These are phyloP conservation scores for Platanthera zijinensis DNA, from an alignment of 106 monocot genomes.

Conservation along the genomic window DNA sequence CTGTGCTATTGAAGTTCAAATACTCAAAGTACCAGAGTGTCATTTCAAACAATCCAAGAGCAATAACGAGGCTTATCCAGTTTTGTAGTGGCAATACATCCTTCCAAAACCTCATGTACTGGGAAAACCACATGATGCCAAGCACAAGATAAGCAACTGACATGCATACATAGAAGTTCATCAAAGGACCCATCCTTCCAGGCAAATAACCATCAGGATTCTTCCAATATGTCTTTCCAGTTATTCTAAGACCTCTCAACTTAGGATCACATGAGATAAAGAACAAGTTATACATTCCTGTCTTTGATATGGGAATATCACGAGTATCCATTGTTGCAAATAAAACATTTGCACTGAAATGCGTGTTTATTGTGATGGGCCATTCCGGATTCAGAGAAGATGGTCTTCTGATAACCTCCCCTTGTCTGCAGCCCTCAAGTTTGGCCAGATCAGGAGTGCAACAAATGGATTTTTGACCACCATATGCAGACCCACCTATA, in stretches of 20 bases:
- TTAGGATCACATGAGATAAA: constrained; percentile 90
- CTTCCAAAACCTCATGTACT: constrained; percentile 81
- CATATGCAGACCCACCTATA: constrained; percentile 97
- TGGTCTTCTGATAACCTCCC: constrained; percentile 73
- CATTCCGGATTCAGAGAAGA: constrained; percentile 59
- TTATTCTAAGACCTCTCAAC: constrained; percentile 70
- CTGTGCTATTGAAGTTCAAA: constrained; percentile 73
- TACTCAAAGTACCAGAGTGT: constrained; percentile 94
- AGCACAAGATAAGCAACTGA: constrained; percentile 64
- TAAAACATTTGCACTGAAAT: constrained; percentile 54
- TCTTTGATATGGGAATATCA: constrained; percentile 54
- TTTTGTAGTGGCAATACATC: constrained; percentile 85
- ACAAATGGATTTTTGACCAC: constrained; percentile 90
- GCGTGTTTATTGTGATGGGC: constrained; percentile 60
- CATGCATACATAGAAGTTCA: constrained; percentile 86
- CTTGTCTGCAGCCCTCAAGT: constrained; percentile 85
- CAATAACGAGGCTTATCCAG: constrained; percentile 75
- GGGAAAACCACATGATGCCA: constrained; percentile 57
- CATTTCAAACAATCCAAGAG: constrained; percentile 92
- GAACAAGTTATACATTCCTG: constrained; percentile 98
- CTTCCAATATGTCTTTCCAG: constrained; percentile 86
- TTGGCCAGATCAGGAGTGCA: constrained; percentile 98
- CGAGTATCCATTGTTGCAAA: constrained; percentile 45
- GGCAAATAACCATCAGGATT: constrained; percentile 89
- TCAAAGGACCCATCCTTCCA: constrained; percentile 92